Conservation (phyloP, 225 moss, liverwort and hornwort species). For the Thuidium tamariscinum region DNA sequence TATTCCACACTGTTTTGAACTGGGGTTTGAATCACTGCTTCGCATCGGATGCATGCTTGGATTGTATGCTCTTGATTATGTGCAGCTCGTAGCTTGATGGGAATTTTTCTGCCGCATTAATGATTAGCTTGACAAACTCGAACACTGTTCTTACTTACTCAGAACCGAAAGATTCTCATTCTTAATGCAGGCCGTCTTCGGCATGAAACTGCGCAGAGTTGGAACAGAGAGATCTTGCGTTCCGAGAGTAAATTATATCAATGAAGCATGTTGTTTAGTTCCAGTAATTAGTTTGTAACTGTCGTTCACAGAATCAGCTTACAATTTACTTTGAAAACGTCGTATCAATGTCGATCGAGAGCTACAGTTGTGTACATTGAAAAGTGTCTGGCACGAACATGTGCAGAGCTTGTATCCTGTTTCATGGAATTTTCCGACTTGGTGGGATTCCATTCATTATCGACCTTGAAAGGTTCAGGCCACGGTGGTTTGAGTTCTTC, state of each 20-base stretch:
- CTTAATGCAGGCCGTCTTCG: no score
- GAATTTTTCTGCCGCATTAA: background rate
- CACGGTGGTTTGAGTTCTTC: no score
- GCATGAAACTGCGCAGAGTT: background rate
- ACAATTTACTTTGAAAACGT: background rate
- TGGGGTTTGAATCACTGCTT: no score
- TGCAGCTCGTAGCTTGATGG: background rate
- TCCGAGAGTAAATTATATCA: background rate
- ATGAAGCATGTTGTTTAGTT: fast-evolving
- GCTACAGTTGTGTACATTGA: background rate
- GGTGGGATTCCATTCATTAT: background rate
- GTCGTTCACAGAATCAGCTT: background rate
- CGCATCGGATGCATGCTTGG: background rate
- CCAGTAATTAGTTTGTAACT: background rate
- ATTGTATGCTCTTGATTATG: background rate
- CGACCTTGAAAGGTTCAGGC: background rate
- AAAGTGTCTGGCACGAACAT: background rate
- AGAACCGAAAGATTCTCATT: background rate
- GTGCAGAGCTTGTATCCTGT: background rate
- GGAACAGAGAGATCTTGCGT: fast-evolving
- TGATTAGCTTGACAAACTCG: background rate
- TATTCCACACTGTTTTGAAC: background rate
- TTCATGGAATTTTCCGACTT: no score
- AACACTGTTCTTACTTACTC: background rate
- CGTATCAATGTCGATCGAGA: background rate